These are phyloP conservation scores for Chlorella vulgaris DNA, from an alignment of 139 green algal species.

Conservation along the genomic window DNA sequence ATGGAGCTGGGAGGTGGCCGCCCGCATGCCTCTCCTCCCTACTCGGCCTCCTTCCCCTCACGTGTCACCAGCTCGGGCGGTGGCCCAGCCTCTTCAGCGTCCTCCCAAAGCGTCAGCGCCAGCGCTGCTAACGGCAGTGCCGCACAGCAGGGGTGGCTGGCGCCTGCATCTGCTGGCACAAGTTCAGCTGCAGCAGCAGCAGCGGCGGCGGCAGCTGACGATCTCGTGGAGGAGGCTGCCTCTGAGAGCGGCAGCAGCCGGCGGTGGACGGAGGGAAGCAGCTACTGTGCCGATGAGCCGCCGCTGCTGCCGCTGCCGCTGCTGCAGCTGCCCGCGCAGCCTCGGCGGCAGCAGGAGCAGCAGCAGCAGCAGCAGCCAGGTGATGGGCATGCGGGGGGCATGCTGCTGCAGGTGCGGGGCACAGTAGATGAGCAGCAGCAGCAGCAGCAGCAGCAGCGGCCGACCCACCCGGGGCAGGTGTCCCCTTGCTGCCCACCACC, in stretches of 20 bases:
- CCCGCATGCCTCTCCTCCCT: no score
- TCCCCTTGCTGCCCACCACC: constrained; percentile 8
- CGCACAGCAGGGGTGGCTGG: background rate
- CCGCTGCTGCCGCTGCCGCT: background rate
- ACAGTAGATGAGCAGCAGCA: background rate
- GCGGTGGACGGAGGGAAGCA: constrained; percentile 21
- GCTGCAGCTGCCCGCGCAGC: background rate
- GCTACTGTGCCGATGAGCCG: no score
- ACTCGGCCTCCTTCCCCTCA: background rate
- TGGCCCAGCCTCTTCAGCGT: background rate
- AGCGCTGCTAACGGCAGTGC: no score
- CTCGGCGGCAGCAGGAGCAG: background rate
- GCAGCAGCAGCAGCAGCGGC: background rate
- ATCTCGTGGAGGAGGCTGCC: background rate
- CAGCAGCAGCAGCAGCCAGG: background rate
- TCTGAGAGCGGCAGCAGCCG: constrained; percentile 11
- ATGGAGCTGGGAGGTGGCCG: background rate
- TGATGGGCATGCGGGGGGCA: background rate
- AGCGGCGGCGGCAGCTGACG: background rate
- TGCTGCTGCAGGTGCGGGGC: background rate
- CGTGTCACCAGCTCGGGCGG: background rate
- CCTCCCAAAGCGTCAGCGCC: background rate
- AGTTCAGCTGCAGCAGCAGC: constrained; percentile 1
- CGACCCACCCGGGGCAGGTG: background rate
- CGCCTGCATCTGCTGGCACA: background rate